Conservation (phyloP, 202 grass and related monocot species). For the Panicum hallii region DNA sequence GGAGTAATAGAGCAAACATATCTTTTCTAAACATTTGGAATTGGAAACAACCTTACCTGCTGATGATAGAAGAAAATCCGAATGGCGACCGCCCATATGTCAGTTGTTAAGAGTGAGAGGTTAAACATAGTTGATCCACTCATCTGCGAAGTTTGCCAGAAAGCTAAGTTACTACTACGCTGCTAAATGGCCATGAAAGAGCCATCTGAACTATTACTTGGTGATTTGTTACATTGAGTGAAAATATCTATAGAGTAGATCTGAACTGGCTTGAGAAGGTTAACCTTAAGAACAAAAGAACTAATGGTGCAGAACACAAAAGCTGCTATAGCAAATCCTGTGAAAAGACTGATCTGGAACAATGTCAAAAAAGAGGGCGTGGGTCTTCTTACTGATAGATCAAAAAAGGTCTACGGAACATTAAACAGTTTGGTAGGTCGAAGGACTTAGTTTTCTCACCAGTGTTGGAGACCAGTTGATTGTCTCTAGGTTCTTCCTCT, state of each 20-base stretch:
- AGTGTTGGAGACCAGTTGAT: constrained; percentile 73
- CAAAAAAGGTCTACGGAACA: constrained; percentile 4
- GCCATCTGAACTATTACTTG: no score
- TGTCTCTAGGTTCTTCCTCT: constrained; percentile 73
- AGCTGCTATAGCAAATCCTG: constrained; percentile 56
- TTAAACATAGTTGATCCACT: constrained; percentile 60
- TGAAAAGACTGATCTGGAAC: constrained; percentile 64
- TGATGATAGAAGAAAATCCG: constrained; percentile 80
- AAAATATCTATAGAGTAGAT: no score
- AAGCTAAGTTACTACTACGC: no score
- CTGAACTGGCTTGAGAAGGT: no score
- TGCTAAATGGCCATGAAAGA: no score
- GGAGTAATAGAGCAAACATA: no score
- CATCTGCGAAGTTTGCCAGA: constrained; percentile 27
- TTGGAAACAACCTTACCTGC: background rate
- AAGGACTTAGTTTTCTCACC: constrained; percentile 48
- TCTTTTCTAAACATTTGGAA: no score
- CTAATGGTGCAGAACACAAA: constrained; percentile 70
- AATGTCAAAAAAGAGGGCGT: constrained; percentile 17
- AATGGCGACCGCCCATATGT: constrained; percentile 83
- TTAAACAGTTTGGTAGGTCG: background rate
- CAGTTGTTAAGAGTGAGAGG: constrained; percentile 75
- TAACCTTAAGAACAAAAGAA: constrained; percentile 69
- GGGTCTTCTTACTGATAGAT: constrained; percentile 19
- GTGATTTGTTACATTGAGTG: no score